Evolutionary conservation across 441 rosid genomes (phyloP).

Genomic region (Croton laevigatus): DNA sequence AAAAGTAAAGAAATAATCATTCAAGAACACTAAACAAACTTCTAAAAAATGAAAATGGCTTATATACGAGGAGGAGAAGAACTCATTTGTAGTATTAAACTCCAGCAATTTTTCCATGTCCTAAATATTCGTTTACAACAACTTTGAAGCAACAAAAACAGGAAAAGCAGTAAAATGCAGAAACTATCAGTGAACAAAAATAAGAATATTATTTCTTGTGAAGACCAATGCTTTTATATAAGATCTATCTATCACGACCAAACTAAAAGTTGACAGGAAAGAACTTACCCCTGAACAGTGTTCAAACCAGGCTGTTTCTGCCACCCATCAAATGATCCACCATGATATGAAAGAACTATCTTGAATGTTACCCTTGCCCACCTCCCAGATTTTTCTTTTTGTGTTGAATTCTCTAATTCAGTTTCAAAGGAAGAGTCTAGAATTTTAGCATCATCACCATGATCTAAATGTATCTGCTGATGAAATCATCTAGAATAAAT

Average conservation of each 20-base stretch:
- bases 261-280: constrained; percentile 14
- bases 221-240: neutral
- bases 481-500: constrained; percentile 21
- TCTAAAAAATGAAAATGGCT: neutral
- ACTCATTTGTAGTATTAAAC: neutral
- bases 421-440: constrained; percentile 24
- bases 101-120: neutral
- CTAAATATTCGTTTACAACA: neutral
- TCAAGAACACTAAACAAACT: neutral
- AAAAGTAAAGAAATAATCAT: constrained; percentile 21
- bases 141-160: neutral
- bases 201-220: neutral
- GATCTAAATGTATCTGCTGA: constrained; percentile 36
- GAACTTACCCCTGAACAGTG: constrained; percentile 83
- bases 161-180: neutral
- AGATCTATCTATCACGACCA: neutral
- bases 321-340: constrained; percentile 95
- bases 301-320: constrained; percentile 85
- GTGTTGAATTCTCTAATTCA: constrained; percentile 31
- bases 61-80: neutral
- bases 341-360: constrained; percentile 78
- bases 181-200: neutral
- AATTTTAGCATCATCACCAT: constrained; percentile 28
- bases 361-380: constrained; percentile 81
- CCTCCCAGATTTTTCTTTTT: constrained; percentile 54